Conservation (phyloP, 179 eudicot genomes). For the Silene noctiflora region DNA sequence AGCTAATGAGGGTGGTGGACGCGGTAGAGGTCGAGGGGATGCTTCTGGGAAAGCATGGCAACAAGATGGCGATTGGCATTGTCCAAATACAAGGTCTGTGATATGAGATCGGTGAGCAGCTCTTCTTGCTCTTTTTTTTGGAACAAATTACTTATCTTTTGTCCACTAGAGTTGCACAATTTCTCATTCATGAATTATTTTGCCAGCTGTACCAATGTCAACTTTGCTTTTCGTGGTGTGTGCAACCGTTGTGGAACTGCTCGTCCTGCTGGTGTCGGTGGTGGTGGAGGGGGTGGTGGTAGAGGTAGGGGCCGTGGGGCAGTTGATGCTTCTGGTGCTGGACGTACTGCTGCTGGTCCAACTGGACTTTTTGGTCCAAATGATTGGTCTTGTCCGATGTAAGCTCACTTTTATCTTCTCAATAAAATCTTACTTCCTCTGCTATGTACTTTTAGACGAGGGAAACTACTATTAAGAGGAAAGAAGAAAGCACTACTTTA, state of each 20-base stretch:
- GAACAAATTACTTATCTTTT: not conserved
- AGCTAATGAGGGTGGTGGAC: slow-evolving; percentile 50
- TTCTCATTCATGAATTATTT: slow-evolving; percentile 29
- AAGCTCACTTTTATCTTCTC: slow-evolving; percentile 30
- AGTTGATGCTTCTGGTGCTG: slow-evolving; percentile 49
- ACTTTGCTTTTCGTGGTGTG: slow-evolving; percentile 95
- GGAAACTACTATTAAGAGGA: no score
- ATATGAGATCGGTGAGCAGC: slow-evolving; percentile 97
- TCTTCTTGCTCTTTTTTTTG: slow-evolving; percentile 42
- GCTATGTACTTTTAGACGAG: no score
- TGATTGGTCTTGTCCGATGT: slow-evolving; percentile 99
- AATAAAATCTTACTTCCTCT: not conserved
- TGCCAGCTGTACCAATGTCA: slow-evolving; percentile 87
- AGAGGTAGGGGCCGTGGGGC: slow-evolving; percentile 92
- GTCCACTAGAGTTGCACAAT: not conserved
- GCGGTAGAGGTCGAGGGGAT: slow-evolving; percentile 83
- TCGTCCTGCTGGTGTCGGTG: slow-evolving; percentile 78
- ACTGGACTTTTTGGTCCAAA: slow-evolving; percentile 94
- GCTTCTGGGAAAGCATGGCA: slow-evolving; percentile 86
- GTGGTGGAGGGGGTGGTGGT: slow-evolving; percentile 73
- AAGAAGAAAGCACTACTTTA: no score
- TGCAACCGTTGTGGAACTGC: slow-evolving; percentile 99
- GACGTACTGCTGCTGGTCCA: slow-evolving; percentile 61
- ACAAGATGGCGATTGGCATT: slow-evolving; percentile 97
- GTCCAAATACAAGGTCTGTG: slow-evolving; percentile 99